Evolutionary conservation across 2,329 filamentous ascomycete species (phyloP).

Genomic region (Botrytis paeoniae): DNA sequence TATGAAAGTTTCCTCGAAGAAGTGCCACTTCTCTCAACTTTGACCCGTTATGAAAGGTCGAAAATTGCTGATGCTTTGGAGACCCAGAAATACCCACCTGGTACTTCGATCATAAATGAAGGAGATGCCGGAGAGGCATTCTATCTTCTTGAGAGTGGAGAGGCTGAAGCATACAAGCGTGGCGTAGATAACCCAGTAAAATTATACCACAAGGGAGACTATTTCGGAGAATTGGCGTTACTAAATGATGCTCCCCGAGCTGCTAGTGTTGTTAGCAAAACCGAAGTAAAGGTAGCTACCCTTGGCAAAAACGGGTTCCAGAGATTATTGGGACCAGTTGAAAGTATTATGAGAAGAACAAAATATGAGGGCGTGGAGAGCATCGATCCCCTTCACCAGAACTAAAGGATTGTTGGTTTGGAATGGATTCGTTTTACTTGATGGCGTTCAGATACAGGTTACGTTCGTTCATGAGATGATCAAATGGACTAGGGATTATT

Average conservation of each 20-base stretch:
- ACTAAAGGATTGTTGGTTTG: constrained; percentile 27
- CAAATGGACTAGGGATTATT: constrained; percentile 29
- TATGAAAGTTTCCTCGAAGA: constrained; percentile 97
- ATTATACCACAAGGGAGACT: constrained; percentile 86
- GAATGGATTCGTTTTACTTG: constrained; percentile 24
- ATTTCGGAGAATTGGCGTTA: constrained; percentile 92
- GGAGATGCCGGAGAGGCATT: constrained; percentile 91
- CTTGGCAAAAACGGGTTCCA: constrained; percentile 95
- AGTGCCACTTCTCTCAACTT: constrained; percentile 76
- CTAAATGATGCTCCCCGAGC: constrained; percentile 92
- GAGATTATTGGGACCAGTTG: constrained; percentile 84
- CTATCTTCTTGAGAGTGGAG: constrained; percentile 83
- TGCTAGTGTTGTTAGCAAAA: constrained; percentile 78
- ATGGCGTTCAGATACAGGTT: constrained; percentile 35
- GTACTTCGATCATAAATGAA: constrained; percentile 82
- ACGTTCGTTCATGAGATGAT: constrained; percentile 35
- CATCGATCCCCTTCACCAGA: constrained; percentile 60
- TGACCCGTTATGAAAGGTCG: constrained; percentile 89
- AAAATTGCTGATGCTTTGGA: constrained; percentile 98
- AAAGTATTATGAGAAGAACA: constrained; percentile 84
- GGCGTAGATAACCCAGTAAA: constrained; percentile 69
- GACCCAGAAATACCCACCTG: constrained; percentile 77
- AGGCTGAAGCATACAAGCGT: constrained; percentile 83
- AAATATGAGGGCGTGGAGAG: constrained; percentile 62
- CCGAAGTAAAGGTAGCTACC: constrained; percentile 88